Conservation (phyloP, 225 moss, liverwort and hornwort genomes). For the Rhytidiadelphus loreus region DNA sequence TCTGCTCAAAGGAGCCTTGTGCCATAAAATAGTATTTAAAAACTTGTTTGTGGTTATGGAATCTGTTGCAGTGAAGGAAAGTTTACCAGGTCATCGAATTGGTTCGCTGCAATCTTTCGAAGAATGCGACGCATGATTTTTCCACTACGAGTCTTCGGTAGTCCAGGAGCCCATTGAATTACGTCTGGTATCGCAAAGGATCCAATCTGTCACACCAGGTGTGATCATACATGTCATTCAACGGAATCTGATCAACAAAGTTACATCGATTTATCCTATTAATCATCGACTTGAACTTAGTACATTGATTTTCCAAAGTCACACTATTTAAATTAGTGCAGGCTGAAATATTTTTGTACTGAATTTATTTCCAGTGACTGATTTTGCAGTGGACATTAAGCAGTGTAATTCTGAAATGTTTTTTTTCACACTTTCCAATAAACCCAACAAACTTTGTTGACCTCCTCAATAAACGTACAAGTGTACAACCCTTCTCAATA, state of each 20-base stretch:
- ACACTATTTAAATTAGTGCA: not conserved
- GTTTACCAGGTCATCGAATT: constrained; percentile 57
- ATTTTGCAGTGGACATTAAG: not conserved
- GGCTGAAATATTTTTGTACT: not conserved
- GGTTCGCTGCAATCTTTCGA: constrained; percentile 65
- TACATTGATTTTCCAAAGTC: not conserved
- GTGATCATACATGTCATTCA: not conserved
- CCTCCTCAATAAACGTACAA: not conserved
- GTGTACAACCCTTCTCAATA: not conserved
- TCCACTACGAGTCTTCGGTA: constrained; percentile 78
- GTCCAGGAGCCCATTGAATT: constrained; percentile 62
- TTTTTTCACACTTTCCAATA: not conserved
- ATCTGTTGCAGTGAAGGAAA: not conserved
- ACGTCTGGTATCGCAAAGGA: constrained; percentile 63
- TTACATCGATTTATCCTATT: not conserved
- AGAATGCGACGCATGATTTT: constrained; percentile 79
- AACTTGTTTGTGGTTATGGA: not conserved
- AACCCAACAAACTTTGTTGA: not conserved
- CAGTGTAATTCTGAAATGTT: not conserved
- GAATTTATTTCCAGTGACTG: not conserved
- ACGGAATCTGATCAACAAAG: not conserved
- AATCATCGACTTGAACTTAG: not conserved
- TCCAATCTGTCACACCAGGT: constrained; percentile 48
- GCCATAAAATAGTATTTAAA: not conserved
- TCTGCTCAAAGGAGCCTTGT: not conserved